Evolutionary conservation across 495 filamentous ascomycete genomes (phyloP).

Genomic region (Annulohypoxylon moriforme): DNA sequence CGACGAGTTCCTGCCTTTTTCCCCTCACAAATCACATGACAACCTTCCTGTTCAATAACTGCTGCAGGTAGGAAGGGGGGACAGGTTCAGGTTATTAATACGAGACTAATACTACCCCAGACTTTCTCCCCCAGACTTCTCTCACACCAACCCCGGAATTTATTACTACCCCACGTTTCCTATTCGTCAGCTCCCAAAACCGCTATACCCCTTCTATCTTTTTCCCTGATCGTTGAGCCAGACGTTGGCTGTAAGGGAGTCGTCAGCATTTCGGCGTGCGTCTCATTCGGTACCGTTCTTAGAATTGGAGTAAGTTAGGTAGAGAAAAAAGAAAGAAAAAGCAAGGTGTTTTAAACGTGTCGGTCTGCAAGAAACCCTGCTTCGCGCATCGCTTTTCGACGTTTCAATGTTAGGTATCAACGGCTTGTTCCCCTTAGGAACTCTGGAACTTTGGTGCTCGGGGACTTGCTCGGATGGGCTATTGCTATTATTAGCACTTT

Average conservation of each 20-base stretch:
- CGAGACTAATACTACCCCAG: constrained; percentile 40
- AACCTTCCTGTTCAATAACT: constrained; percentile 40
- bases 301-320: constrained; percentile 19
- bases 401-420: not conserved
- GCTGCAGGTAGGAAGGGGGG: no score
- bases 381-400: not conserved
- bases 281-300: constrained; percentile 1
- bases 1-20: constrained; percentile 24
- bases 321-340: no score
- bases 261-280: constrained; percentile 15
- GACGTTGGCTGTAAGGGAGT: constrained; percentile 26
- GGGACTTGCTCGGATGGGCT: not conserved
- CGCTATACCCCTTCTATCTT: constrained; percentile 60
- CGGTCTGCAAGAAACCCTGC: not conserved
- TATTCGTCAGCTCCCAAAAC: constrained; percentile 59
- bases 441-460: not conserved
- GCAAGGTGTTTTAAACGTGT: not conserved
- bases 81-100: not conserved
- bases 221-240: constrained; percentile 6
- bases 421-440: not conserved
- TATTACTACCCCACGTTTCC: constrained; percentile 38
- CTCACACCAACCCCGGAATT: constrained; percentile 35
- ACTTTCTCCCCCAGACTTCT: constrained; percentile 41
- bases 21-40: constrained; percentile 43
- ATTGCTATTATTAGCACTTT: not conserved